Evolutionary conservation across 2,329 filamentous ascomycete genomes (phyloP).

Genomic region (Eutypella sp.): DNA sequence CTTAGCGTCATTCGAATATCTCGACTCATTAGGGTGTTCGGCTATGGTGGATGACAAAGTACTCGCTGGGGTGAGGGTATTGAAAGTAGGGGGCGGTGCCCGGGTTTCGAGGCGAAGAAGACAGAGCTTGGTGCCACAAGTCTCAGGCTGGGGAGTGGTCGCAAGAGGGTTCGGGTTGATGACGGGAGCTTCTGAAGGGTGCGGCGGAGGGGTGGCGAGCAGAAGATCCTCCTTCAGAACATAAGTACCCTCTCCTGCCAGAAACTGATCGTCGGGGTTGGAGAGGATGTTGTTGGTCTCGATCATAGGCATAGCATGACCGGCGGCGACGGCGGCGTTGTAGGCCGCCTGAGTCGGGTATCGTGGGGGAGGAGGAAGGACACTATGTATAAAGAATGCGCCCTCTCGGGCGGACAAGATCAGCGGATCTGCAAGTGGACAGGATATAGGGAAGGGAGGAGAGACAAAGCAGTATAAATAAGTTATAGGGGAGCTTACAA

Average conservation of each 20-base stretch:
- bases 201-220: conserved; percentile 88
- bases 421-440: neutral
- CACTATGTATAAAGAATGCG: conserved; percentile 49
- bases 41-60: conserved; percentile 51
- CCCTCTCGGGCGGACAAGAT: conserved; percentile 1
- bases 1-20: conserved; percentile 56
- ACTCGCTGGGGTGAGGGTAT: conserved; percentile 48
- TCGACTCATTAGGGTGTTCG: conserved; percentile 56
- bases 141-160: conserved; percentile 78
- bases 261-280: conserved; percentile 82
- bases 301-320: conserved; percentile 67
- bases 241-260: conserved; percentile 93
- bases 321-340: conserved; percentile 65
- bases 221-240: conserved; percentile 84
- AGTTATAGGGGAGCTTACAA: conserved; percentile 19
- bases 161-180: conserved; percentile 87
- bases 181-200: conserved; percentile 86
- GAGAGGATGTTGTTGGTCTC: conserved; percentile 91
- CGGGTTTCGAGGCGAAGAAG: conserved; percentile 67
- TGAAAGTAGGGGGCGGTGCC: conserved; percentile 48
- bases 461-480: conserved; percentile 6
- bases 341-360: conserved; percentile 72
- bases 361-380: conserved; percentile 79
- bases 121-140: conserved; percentile 77
- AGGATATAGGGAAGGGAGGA: neutral